Base-by-base conservation (phyloP, 106 monocot species). In the Acorus gramineus region DNA sequence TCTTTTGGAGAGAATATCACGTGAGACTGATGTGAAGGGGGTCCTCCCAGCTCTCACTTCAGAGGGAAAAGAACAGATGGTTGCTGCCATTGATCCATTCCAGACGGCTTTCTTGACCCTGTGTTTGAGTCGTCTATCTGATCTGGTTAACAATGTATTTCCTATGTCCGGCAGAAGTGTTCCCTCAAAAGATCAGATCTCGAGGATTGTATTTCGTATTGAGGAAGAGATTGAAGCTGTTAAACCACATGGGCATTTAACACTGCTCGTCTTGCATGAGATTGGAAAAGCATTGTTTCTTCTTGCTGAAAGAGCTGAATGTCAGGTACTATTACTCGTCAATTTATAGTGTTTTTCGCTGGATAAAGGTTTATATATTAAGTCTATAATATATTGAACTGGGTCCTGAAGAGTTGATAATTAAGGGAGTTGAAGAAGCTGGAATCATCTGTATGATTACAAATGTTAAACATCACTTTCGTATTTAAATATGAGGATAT, bases 161-260 rank as follows among this genome's bases (percentile, higher is more conserved):
- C 81, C 92, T 0, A 62, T 96, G 14, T 79, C 86, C 1, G 74
- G 80, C 70, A 73, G 92, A 56, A 83, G 49, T 43, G 72, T 90
- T 66, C 98, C 98, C 8, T 92, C 88, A 57, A 98, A 98, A 49
- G 98, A 98, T 4, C 98, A 98, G 64, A 98, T 98, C 42, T 87
- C 92, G 7, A 91, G 81, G 69, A 65, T 98, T 6, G 53, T 89
- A 52, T 69, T 85, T 70, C 83, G 81, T 42, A 77, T 98, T n/a
- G 88, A 88, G 63, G 98, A 98, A 64, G 98, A 98, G 62, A 88
- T 98, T 63, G 96, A 96, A 67, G 83, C 74, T 46, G 96, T 87
- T 63, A 90, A 87, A 65, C 75, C 78, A n/a, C 87, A 91, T 69
- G 85, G 88, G 47, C 85, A 76, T 47, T 74, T 98, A 71, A 73